These are phyloP conservation scores for Fusarium citri DNA, from an alignment of 2,329 filamentous ascomycete species.

Conservation along the genomic window DNA sequence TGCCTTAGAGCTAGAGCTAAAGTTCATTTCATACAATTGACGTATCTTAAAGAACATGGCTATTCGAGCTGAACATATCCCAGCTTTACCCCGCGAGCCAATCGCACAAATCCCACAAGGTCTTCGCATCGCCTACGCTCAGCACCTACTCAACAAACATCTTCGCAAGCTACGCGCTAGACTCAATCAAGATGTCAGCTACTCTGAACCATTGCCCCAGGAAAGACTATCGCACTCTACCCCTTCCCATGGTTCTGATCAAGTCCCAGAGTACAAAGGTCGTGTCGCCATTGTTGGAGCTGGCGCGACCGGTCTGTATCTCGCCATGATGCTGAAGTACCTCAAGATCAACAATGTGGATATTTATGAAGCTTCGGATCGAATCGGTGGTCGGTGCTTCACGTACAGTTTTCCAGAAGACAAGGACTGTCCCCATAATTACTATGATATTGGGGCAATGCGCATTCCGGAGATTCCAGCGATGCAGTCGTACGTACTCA, in stretches of 20 bases:
- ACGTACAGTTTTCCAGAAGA: conserved; percentile 15
- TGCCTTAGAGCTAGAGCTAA: no score
- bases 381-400: conserved; percentile 15
- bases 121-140: conserved; percentile 6
- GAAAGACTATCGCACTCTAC: background rate
- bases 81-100: background rate
- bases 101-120: background rate
- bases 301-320: conserved; percentile 23
- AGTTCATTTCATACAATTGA: no score
- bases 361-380: conserved; percentile 24
- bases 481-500: conserved; percentile 16
- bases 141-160: background rate
- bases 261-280: background rate
- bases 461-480: conserved; percentile 28
- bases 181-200: background rate
- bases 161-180: background rate
- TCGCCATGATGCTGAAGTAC: conserved; percentile 33
- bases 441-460: conserved; percentile 35
- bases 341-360: conserved; percentile 23
- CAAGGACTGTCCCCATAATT: conserved; percentile 16
- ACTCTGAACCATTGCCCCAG: background rate
- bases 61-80: conserved; percentile 2
- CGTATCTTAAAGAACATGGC: background rate
- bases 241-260: background rate
- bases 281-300: conserved; percentile 29